phyloP scores from a whole-genome alignment of 1,139 yeast genomes.

The Suhomyces choctaworum region DNA sequence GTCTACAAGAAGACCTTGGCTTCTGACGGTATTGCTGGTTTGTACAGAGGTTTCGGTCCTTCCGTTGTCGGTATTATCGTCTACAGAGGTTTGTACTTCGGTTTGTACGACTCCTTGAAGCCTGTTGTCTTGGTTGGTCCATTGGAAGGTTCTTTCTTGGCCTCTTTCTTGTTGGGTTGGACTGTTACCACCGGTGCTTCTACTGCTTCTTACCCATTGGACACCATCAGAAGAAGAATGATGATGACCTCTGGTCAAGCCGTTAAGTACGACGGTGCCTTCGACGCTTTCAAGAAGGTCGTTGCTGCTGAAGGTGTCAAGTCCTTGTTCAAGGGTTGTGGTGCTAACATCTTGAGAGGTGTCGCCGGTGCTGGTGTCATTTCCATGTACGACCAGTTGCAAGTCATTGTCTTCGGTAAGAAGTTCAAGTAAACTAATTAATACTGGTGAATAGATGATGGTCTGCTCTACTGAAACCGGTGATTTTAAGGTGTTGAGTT shows the following conservation, averaged over 20 bases:
- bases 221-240: conserved; percentile 58
- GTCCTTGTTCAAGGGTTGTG: conserved; percentile 56
- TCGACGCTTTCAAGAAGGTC: conserved; percentile 50
- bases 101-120: conserved; percentile 55
- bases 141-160: conserved; percentile 55
- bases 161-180: conserved; percentile 58
- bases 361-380: conserved; percentile 59
- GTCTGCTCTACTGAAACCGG: conserved; percentile 6
- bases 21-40: conserved; percentile 57
- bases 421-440: conserved; percentile 35
- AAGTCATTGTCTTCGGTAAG: conserved; percentile 52
- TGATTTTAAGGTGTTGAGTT: conserved; percentile 8
- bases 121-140: conserved; percentile 57
- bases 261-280: conserved; percentile 53
- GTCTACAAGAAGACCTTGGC: conserved; percentile 56
- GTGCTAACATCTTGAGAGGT: conserved; percentile 60
- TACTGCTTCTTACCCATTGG: conserved; percentile 57
- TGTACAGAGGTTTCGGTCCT: conserved; percentile 60
- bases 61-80: conserved; percentile 54
- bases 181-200: conserved; percentile 57
- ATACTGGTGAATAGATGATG: conserved; percentile 14
- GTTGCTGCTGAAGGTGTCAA: conserved; percentile 54
- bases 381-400: conserved; percentile 55
- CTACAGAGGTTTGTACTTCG: conserved; percentile 59
- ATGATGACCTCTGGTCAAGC: conserved; percentile 60